Base-by-base conservation (phyloP, 2,329 filamentous ascomycete genomes). In the Fusarium sulawesiense region DNA sequence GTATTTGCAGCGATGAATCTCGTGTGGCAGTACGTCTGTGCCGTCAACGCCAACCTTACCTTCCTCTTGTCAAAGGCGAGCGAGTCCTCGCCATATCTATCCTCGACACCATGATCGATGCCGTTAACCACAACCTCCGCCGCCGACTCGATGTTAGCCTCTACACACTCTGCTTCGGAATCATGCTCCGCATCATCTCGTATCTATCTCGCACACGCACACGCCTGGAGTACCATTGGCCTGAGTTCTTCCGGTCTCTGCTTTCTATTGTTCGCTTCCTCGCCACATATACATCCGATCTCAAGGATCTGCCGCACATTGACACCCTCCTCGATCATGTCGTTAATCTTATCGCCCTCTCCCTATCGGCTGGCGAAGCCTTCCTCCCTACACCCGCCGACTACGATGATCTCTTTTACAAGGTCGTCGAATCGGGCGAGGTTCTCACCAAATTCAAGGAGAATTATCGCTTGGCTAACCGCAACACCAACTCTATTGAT, bases 351-450 rank as follows among this genome's bases (percentile, higher is more conserved):
- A 85, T 98, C 41, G 93, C 93, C 2, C 87, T 98, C 41, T 92
- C 93, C 4, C 85, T 99, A 10, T 96, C 93, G 3, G 89, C 90
- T 4, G 96, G 96, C 9, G 96, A 98, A 78, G 90, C 92, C 4
- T 98, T 99, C 80, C 86, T 99, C 10, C 96, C 95, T 0, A 93
- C 92, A 30, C 91, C 94, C 1, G 88, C 92, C 20, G 91, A 93
- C 3, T 98, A 98, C 79, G 96, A 99, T 75, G 96, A 99, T 76
- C 85, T 99, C 1, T 98, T 99, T 82, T 99, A 99, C 87, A 99
- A 99, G 81, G 88, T 98, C 3, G 94, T 98, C 27, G 96, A 99
- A 80, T 92, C 91, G 3, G 93, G 94, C 13, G 93, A 97, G 50
- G 87, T 93, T 14, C 86, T 98, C 23, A 83, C 86, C 32, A 93